These are phyloP conservation scores for Jaltomata sinuosa DNA, from an alignment of 257 asterid species.

Conservation along the genomic window DNA sequence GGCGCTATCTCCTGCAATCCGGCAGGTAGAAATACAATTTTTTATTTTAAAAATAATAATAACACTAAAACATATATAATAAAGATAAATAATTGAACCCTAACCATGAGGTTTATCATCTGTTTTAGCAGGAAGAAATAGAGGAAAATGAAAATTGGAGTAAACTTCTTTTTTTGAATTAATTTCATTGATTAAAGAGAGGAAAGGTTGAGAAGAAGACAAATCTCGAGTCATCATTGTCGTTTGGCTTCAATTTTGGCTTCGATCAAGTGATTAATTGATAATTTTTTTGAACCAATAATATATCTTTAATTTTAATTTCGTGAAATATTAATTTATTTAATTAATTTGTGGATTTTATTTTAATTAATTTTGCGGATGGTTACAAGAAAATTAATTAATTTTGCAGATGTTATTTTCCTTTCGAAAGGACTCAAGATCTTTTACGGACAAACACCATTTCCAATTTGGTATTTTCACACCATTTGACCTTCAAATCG, in stretches of 20 bases:
- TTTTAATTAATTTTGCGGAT: not conserved
- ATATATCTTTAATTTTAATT: not conserved
- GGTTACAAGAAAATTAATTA: too few relatives aligned
- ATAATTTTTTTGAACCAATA: not conserved
- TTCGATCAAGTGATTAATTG: not conserved
- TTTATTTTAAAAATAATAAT: not conserved
- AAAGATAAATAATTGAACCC: not conserved
- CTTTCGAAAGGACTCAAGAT: not conserved
- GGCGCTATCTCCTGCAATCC: not conserved
- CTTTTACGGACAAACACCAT: not conserved
- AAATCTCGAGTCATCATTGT: not conserved
- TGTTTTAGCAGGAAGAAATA: not conserved
- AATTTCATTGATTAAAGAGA: not conserved
- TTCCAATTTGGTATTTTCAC: not conserved
- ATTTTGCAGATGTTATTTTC: not conserved
- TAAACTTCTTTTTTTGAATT: too few relatives aligned
- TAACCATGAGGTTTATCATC: not conserved
- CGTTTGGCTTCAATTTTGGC: too few relatives aligned
- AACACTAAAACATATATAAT: not conserved
- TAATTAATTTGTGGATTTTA: not conserved
- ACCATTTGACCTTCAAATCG: too few relatives aligned
- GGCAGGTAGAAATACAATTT: not conserved
- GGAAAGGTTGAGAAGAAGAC: not conserved
- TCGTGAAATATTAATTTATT: not conserved
- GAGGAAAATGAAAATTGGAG: not conserved